A percentile compares a stretch with the other conserved stretches of the same genome.
phyloP scores from a whole-genome alignment of 371 early-diverging fungal genomes.

The Encephalitozoon cuniculi region DNA sequence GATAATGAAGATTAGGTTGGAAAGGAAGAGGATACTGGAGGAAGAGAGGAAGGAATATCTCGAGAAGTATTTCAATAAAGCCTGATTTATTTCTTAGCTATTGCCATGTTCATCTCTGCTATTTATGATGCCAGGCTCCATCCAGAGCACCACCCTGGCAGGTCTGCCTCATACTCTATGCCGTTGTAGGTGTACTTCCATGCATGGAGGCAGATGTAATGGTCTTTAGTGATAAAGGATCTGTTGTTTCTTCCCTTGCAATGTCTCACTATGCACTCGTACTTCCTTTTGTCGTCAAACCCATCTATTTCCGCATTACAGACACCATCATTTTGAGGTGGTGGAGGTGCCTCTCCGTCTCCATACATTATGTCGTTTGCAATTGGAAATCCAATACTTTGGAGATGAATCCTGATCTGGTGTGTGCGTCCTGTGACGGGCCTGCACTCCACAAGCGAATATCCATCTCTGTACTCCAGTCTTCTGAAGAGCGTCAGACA shows the following conservation, averaged over 20 bases:
- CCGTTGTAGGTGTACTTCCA: constrained; percentile 55
- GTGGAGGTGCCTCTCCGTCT: background rate
- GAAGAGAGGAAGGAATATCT: constrained; percentile 31
- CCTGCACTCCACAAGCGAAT: constrained; percentile 63
- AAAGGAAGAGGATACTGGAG: constrained; percentile 22
- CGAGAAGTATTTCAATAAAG: constrained; percentile 24
- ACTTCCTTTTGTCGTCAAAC: constrained; percentile 13
- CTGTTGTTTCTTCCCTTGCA: constrained; percentile 52
- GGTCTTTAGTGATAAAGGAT: constrained; percentile 36
- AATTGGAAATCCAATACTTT: constrained; percentile 83
- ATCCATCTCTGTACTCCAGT: constrained; percentile 35
- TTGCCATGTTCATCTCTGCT: background rate
- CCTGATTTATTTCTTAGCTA: constrained; percentile 6
- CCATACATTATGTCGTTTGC: constrained; percentile 71
- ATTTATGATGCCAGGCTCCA: background rate
- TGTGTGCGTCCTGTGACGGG: constrained; percentile 94
- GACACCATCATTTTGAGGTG: background rate
- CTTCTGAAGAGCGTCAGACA: constrained; percentile 52
- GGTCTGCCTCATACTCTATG: constrained; percentile 46
- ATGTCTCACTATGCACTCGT: constrained; percentile 43
- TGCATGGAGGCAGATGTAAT: constrained; percentile 59
- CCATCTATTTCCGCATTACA: background rate
- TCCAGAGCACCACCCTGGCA: constrained; percentile 55
- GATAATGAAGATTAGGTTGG: background rate
- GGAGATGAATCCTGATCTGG: constrained; percentile 94